Evolutionary conservation across 305 asterid genomes (phyloP).

Genomic region (Plantago coronopus): DNA sequence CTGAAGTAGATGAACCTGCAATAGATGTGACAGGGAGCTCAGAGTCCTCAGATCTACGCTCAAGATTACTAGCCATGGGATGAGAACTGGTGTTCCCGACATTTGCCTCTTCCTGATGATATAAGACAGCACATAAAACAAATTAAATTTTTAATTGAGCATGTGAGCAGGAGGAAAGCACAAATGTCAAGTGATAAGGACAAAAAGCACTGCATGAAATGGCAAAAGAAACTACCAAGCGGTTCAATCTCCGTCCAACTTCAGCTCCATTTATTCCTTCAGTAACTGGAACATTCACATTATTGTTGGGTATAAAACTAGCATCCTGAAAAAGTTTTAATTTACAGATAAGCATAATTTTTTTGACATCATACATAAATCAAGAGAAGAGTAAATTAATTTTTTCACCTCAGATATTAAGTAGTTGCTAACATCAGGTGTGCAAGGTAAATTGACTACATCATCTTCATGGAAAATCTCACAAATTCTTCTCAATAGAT

Average conservation of each 20-base stretch:
- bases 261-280: slow-evolving; percentile 86
- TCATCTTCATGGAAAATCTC: slow-evolving; percentile 82
- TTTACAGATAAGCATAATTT: slow-evolving; percentile 7
- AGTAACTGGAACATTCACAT: slow-evolving; percentile 46
- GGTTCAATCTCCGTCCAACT: slow-evolving; percentile 55
- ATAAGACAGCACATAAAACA: not conserved
- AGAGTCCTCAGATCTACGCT: slow-evolving; percentile 51
- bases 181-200: slow-evolving; percentile 1
- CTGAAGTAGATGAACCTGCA: slow-evolving; percentile 48
- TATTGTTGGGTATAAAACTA: slow-evolving; percentile 62
- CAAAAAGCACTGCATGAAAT: not conserved
- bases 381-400: not conserved
- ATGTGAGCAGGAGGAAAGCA: not conserved
- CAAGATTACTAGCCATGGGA: slow-evolving; percentile 40
- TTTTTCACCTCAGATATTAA: slow-evolving; percentile 75
- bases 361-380: slow-evolving; percentile 1
- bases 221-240: slow-evolving; percentile 40
- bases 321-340: slow-evolving; percentile 67
- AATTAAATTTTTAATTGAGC: not conserved
- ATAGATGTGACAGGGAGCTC: slow-evolving; percentile 43
- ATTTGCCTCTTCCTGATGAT: slow-evolving; percentile 61
- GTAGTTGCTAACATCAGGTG: slow-evolving; percentile 93
- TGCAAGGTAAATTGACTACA: slow-evolving; percentile 56
- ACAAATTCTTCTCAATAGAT: slow-evolving; percentile 52
- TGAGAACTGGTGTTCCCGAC: slow-evolving; percentile 35